Percentiles rank a stretch among this genome's conserved stretches.
Evolutionary conservation across 2,329 filamentous ascomycete species (phyloP).

Genomic region (Fonsecaea multimorphosa): DNA sequence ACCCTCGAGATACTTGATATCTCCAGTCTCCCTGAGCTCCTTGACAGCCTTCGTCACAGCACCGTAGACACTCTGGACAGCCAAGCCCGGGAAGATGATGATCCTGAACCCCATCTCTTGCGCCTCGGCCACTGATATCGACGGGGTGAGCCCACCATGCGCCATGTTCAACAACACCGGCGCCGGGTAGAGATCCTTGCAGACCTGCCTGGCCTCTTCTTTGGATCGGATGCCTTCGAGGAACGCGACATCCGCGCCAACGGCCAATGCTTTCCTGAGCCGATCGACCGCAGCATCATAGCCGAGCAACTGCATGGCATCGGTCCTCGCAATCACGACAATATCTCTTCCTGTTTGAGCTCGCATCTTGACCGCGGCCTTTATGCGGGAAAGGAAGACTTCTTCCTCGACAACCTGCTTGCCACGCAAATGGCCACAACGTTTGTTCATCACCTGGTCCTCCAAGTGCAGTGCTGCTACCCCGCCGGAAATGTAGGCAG

Average conservation of each 20-base stretch:
- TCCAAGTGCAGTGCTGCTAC: slow-evolving; percentile 64
- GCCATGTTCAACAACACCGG: slow-evolving; percentile 55
- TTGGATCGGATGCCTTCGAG: slow-evolving; percentile 49
- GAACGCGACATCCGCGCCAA: slow-evolving; percentile 51
- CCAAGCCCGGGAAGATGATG: slow-evolving; percentile 47
- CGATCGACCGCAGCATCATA: slow-evolving; percentile 49
- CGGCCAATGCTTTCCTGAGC: slow-evolving; percentile 47
- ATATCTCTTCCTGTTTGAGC: slow-evolving; percentile 46
- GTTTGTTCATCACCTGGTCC: slow-evolving; percentile 52
- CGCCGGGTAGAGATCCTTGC: slow-evolving; percentile 47
- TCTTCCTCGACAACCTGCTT: slow-evolving; percentile 48
- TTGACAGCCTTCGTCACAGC: slow-evolving; percentile 37
- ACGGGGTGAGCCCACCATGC: slow-evolving; percentile 50
- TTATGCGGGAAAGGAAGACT: slow-evolving; percentile 46
- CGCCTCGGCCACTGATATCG: slow-evolving; percentile 48
- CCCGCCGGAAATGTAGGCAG: slow-evolving; percentile 56
- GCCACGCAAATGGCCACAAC: slow-evolving; percentile 49
- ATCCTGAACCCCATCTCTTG: slow-evolving; percentile 50
- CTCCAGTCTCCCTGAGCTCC: slow-evolving; percentile 46
- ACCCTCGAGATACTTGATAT: slow-evolving; percentile 41
- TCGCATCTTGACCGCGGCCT: slow-evolving; percentile 49
- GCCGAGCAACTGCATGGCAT: slow-evolving; percentile 43
- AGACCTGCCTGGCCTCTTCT: slow-evolving; percentile 45
- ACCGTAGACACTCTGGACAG: background rate
- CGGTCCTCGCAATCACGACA: slow-evolving; percentile 52